These are phyloP conservation scores for Zasmidium angulare DNA, from an alignment of 2,329 filamentous ascomycete species.

Conservation along the genomic window DNA sequence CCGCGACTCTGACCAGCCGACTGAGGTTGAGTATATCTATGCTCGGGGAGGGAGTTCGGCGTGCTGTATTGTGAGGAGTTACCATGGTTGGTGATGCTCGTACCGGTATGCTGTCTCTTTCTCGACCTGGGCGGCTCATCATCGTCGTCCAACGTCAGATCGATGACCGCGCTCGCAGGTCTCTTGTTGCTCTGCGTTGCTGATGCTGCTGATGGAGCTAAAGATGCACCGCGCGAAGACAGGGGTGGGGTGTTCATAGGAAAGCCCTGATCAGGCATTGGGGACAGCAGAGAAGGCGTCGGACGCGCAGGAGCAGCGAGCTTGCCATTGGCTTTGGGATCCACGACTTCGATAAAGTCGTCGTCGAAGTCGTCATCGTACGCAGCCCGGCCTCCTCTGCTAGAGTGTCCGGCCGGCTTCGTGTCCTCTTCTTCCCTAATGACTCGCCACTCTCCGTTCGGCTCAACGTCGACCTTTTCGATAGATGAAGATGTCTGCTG, in stretches of 20 bases:
- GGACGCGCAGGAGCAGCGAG: constrained; percentile 31
- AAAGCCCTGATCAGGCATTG: constrained; percentile 33
- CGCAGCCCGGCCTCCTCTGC: constrained; percentile 32
- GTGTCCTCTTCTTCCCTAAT: constrained; percentile 45
- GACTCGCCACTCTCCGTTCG: constrained; percentile 73
- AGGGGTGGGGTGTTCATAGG: constrained; percentile 46
- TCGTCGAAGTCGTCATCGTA: constrained; percentile 43
- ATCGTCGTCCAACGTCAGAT: constrained; percentile 50
- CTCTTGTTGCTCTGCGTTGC: constrained; percentile 43
- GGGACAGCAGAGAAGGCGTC: constrained; percentile 18
- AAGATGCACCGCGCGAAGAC: constrained; percentile 45
- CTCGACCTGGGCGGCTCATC: constrained; percentile 41
- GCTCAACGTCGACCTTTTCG: constrained; percentile 88
- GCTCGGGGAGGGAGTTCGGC: constrained; percentile 26
- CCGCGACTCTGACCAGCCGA: constrained; percentile 13
- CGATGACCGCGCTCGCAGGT: constrained; percentile 47
- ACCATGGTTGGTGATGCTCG: constrained; percentile 26
- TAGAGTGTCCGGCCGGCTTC: constrained; percentile 38
- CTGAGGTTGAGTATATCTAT: constrained; percentile 17
- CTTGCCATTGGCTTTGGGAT: constrained; percentile 29
- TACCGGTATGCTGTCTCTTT: constrained; percentile 32
- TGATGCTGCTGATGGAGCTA: constrained; percentile 32
- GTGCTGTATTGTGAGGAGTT: constrained; percentile 21
- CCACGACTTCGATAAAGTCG: constrained; percentile 47
- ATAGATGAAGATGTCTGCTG: constrained; percentile 66